Conservation (phyloP, 768 basidiomycete genomes). For the Kwoniella bestiolae region DNA sequence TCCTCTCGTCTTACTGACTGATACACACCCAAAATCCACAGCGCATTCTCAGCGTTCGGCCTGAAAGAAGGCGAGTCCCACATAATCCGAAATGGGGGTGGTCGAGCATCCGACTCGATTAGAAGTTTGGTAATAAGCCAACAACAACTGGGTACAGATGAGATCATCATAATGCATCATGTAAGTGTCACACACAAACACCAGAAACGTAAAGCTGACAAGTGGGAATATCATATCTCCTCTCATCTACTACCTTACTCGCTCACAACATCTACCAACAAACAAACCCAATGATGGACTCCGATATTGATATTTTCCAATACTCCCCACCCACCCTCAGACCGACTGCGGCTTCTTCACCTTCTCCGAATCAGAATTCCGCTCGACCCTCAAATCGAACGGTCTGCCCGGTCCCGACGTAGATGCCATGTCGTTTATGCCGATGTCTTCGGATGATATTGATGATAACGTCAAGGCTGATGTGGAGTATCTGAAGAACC, state of each 20-base stretch:
- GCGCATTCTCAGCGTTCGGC: conserved; percentile 18
- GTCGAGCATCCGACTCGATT: conserved; percentile 9
- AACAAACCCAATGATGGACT: background rate
- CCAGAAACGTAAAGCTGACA: background rate
- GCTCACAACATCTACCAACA: background rate
- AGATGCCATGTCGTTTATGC: conserved; percentile 14
- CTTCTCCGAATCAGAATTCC: conserved; percentile 8
- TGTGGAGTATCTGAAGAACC: conserved; percentile 4
- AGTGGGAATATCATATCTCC: too few species aligned
- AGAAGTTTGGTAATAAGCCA: conserved; percentile 17
- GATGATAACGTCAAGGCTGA: conserved; percentile 12
- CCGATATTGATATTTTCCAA: background rate
- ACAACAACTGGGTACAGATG: conserved; percentile 17
- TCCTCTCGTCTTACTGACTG: background rate
- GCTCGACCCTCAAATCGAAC: background rate
- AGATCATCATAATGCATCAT: conserved; percentile 19
- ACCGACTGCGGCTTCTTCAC: conserved; percentile 20
- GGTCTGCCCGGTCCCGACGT: conserved; percentile 6
- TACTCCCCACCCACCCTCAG: background rate
- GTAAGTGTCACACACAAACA: conserved; percentile 4
- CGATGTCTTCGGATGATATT: conserved; percentile 16
- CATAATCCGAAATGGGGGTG: conserved; percentile 15
- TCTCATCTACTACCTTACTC: too few species aligned
- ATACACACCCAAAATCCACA: background rate
- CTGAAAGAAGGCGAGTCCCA: conserved; percentile 18